Percentiles rank a stretch among this genome's conserved stretches.
phyloP scores from a whole-genome alignment of 345 rosid species.

The Stellera chamaejasme region DNA sequence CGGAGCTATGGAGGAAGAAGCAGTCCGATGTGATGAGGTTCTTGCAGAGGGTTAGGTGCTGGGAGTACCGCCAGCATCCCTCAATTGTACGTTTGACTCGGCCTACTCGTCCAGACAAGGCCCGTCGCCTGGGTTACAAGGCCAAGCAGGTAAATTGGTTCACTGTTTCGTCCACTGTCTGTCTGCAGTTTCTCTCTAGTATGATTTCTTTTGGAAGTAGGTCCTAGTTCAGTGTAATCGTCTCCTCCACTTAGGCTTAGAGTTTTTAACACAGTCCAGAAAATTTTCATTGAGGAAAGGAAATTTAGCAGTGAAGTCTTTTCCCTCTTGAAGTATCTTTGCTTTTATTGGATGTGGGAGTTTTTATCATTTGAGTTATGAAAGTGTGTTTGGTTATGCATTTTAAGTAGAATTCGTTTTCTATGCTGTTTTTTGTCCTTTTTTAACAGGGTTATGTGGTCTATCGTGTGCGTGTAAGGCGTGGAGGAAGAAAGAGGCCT shows the following conservation, averaged over 20 bases:
- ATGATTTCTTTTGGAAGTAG: no score
- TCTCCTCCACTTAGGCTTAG: no score
- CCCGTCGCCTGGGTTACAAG: conserved; percentile 93
- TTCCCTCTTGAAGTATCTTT: no score
- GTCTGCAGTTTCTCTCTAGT: no score
- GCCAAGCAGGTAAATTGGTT: conserved; percentile 80
- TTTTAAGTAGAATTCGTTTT: not conserved
- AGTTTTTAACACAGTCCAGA: no score
- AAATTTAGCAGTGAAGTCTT: no score
- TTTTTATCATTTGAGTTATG: no score
- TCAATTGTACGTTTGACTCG: conserved; percentile 87
- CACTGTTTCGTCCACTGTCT: not conserved
- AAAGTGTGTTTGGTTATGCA: conserved; percentile 3
- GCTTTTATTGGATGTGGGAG: no score
- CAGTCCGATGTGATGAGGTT: conserved; percentile 99
- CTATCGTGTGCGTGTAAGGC: conserved; percentile 80
- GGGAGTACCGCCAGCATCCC: conserved; percentile 98
- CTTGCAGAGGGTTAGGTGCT: conserved; percentile 95
- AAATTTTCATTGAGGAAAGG: no score
- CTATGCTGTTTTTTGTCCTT: not conserved
- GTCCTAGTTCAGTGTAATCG: no score
- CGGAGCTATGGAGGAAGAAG: conserved; percentile 99
- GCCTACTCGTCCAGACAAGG: conserved; percentile 97
- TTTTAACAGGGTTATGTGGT: conserved; percentile 53
- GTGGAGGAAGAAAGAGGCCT: conserved; percentile 87